These are phyloP conservation scores for Exophiala mesophila DNA, from an alignment of 2,329 filamentous ascomycete genomes.

Conservation along the genomic window DNA sequence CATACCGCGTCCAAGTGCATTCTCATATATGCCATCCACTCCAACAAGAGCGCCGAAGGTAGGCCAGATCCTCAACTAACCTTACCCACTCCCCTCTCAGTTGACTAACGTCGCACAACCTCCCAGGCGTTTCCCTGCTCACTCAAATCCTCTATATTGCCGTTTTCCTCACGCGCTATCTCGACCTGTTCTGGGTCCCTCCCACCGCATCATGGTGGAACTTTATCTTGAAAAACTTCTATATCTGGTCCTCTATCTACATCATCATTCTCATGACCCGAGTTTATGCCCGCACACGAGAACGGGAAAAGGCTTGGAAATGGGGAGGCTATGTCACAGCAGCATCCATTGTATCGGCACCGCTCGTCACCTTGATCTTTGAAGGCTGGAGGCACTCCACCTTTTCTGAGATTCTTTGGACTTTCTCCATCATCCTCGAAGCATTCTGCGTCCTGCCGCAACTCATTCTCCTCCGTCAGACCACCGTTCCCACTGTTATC, in stretches of 20 bases:
- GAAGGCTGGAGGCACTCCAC: conserved; percentile 43
- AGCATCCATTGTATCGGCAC: conserved; percentile 63
- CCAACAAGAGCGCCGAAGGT: conserved; percentile 82
- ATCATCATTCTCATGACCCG: conserved; percentile 84
- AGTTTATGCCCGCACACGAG: conserved; percentile 78
- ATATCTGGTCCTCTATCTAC: conserved; percentile 77
- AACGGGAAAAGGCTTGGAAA: conserved; percentile 91
- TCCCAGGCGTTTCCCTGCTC: conserved; percentile 76
- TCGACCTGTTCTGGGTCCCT: conserved; percentile 63
- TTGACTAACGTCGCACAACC: too few species aligned
- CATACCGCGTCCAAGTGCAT: conserved; percentile 85
- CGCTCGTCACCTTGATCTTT: conserved; percentile 68
- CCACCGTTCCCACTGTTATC: conserved; percentile 91
- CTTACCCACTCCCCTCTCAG: not conserved
- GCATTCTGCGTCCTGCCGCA: conserved; percentile 87
- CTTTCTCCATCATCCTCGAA: conserved; percentile 87
- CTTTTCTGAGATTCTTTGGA: conserved; percentile 64
- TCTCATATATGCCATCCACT: conserved; percentile 83
- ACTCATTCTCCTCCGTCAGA: conserved; percentile 84
- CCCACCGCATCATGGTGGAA: conserved; percentile 57
- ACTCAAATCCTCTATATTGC: conserved; percentile 79
- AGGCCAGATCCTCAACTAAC: conserved; percentile 11
- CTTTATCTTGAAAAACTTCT: conserved; percentile 81
- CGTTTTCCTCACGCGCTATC: conserved; percentile 82
- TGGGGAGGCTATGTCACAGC: conserved; percentile 66